Evolutionary conservation across 169 alveolate genomes (phyloP), one percentile per base, ranked within the genome.

Genomic region (Pseudocohnilembus persalinus): DNA sequence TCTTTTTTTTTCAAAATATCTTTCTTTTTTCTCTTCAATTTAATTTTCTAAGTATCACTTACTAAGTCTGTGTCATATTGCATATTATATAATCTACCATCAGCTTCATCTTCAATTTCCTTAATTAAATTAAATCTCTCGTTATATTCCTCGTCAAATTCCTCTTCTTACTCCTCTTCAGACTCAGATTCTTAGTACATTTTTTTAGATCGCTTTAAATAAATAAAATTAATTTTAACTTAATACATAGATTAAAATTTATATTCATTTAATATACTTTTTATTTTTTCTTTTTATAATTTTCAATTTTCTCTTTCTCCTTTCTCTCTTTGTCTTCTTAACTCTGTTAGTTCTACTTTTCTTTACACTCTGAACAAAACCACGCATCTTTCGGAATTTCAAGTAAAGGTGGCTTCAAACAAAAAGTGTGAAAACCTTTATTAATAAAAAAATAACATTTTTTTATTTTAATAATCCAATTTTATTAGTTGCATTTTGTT

Each of bases 301-400:
- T 80, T 34, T 86, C 90, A 29, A 65, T 78, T 28, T 78, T 85
- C 31, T 81, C 81, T 73, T 76, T 28, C 30, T 82, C 76, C 34
- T 74, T 73, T 79, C 75, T 74, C 63, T 79, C 65, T 64, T 75
- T 68, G 29, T 73, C 74, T 24, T 74, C 49, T 24, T 49, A n/a
- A n/a, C n/a, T 20, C 68, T 49, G 20, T 49, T 81, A 76, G 68
- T 81, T 75, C 35, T 64, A 77, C 31, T 81, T 79, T 35, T 76
- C 81, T 63, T 76, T 28, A 80, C 96, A 92, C 26, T 90, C 89
- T 15, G 83, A 83, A 76, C 96, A 92, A 85, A 86, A 84, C 96
- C 96, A 92, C n/a, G 89, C 89, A 31, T 89, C 96, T 65, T 89
- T 86, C 25, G 96, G 96, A 33, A 92, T 92, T 29, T 83, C 87